Conservation (phyloP, 306 rosid genomes). For the Vicia sativa region DNA sequence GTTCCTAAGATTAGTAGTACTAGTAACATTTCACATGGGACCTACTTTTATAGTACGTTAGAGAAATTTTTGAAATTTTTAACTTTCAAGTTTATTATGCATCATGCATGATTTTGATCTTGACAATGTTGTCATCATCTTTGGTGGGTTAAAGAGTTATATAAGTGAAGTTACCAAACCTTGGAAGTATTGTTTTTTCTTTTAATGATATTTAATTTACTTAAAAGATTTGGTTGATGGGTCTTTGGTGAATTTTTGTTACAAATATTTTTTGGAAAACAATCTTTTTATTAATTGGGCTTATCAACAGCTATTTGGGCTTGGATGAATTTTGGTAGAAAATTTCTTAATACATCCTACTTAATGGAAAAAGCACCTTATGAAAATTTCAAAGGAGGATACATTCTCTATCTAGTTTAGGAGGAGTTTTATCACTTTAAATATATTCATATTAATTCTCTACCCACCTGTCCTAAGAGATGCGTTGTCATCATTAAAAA, state of each 20-base stretch:
- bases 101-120: neutral
- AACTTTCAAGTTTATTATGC: conserved; percentile 32
- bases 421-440: too few species aligned
- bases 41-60: conserved; percentile 43
- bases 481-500: too few species aligned
- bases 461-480: too few species aligned
- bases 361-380: too few species aligned
- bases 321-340: too few species aligned
- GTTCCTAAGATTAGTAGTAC: neutral
- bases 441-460: too few species aligned
- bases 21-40: conserved; percentile 38
- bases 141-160: neutral
- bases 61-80: conserved; percentile 21
- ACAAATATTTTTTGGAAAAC: too few species aligned
- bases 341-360: too few species aligned
- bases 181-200: neutral
- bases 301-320: too few species aligned
- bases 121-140: neutral
- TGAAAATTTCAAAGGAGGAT: too few species aligned
- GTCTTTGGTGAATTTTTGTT: neutral
- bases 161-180: neutral
- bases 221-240: neutral
- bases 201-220: neutral
- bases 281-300: too few species aligned
- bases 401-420: too few species aligned